Base-by-base conservation (phyloP, 2,329 filamentous ascomycete species). In the Diaporthe sp. region DNA sequence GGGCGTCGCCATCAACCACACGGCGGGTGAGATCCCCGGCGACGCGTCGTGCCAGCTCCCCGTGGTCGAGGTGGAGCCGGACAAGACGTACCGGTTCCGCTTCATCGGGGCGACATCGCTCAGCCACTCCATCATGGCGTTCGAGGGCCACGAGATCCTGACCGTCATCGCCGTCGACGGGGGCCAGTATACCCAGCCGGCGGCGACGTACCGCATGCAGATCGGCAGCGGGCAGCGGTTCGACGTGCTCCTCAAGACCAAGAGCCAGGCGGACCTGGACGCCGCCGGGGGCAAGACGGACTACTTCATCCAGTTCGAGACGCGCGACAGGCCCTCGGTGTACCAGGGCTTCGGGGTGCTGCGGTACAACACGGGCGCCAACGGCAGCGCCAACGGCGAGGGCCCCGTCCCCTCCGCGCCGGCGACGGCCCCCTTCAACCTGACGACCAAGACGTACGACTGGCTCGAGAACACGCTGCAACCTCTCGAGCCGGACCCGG, bases 141-240 rank as follows among this genome's bases (percentile, higher is more conserved):
- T 93, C 53, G 89, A 92, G 75, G 86, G 80, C 8, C 92, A 94
- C 77, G 78, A 83, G 2, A 82, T 87, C 13, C 79, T 93, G 51
- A 86, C 85, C 0, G 84, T 94, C 71, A 90, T 94, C 72, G 88
- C 89, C 73, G 91, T 89, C 0, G 92, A 93, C 76, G 88, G 88
- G 75, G 87, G 86, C 19, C 82, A 83, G 22, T 91, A 90, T 79
- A 90, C 88, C 4, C 83, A 86, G 77, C 86, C 87, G 0, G 82
- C 84, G 25, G 77, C 78, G 0, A 86, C 86, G 1, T 81, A 85
- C 30, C 85, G 87, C 76, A 83, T 93, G 70, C 90, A 92, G 77
- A 77, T 92, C 7, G 86, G 85, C 10, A 82, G 85, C 7, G 91
- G 91, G 0, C 91, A 93, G 78, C 87, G 91, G n/a, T 92, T 89